Conservation (phyloP, 78 protist species). For the Cavenderia fasciculata region DNA sequence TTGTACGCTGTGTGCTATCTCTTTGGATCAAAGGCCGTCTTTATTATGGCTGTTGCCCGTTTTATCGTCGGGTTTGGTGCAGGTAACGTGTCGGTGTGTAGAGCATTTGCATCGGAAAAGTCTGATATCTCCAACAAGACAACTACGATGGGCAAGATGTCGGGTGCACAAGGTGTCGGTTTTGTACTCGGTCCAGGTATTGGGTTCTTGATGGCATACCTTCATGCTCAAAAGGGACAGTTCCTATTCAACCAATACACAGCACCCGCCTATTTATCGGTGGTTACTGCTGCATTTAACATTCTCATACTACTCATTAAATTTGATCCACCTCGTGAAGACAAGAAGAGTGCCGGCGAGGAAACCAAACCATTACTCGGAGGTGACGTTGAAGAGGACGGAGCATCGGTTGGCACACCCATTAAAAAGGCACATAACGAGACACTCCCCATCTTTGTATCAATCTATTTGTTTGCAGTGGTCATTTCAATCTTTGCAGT, state of each 20-base stretch:
- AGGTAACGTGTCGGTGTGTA: conserved; percentile 50
- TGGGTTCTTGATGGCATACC: conserved; percentile 10
- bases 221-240: neutral
- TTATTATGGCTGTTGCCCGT: conserved; percentile 14
- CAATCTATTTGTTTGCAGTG: conserved; percentile 16
- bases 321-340: conserved; percentile 8
- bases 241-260: conserved; percentile 16
- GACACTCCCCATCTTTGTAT: neutral
- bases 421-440: too few species aligned
- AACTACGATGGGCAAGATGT: conserved; percentile 1
- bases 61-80: conserved; percentile 29
- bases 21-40: neutral
- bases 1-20: conserved; percentile 28
- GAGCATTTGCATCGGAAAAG: conserved; percentile 34
- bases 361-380: too few species aligned
- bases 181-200: conserved; percentile 45
- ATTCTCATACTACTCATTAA: neutral
- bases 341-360: too few species aligned
- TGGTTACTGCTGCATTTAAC: conserved; percentile 3
- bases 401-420: too few species aligned
- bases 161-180: conserved; percentile 41
- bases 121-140: conserved; percentile 27
- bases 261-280: conserved; percentile 58
- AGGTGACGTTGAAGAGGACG: too few species aligned
- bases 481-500: conserved; percentile 20